phyloP scores from a whole-genome alignment of 2,329 filamentous ascomycete genomes.

The Alternaria ventricosa region DNA sequence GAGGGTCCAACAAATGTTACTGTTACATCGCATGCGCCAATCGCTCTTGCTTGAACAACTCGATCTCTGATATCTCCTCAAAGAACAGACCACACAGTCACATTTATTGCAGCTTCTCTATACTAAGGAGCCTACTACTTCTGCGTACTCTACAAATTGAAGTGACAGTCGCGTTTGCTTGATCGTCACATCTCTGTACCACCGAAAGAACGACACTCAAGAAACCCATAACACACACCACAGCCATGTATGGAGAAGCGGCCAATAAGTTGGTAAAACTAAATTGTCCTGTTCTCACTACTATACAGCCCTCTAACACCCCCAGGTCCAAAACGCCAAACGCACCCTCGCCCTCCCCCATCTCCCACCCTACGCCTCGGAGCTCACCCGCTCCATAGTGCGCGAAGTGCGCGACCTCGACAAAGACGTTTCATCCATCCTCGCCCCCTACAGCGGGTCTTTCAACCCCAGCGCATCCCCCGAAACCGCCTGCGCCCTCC shows the following conservation, averaged over 20 bases:
- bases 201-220: too few species aligned
- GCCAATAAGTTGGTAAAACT: conserved; percentile 78
- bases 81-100: too few species aligned
- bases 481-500: conserved; percentile 82
- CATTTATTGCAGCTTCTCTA: too few species aligned
- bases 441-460: conserved; percentile 81
- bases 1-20: conserved; percentile 14
- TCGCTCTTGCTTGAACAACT: not conserved
- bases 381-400: conserved; percentile 84
- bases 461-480: conserved; percentile 87
- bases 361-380: conserved; percentile 90
- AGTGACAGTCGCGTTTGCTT: not conserved
- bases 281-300: not conserved
- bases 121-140: too few species aligned
- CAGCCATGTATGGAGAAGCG: conserved; percentile 81
- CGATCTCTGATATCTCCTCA: too few species aligned
- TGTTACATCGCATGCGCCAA: not conserved
- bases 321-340: conserved; percentile 92
- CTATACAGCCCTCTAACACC: not conserved
- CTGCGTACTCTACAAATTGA: not conserved
- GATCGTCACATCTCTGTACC: not conserved
- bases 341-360: conserved; percentile 85
- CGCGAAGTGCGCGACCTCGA: conserved; percentile 94
- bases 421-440: conserved; percentile 78
- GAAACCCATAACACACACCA: too few species aligned